Evolutionary conservation across 768 basidiomycete species (phyloP).

Genomic region (Melanogaster broomeanus): DNA sequence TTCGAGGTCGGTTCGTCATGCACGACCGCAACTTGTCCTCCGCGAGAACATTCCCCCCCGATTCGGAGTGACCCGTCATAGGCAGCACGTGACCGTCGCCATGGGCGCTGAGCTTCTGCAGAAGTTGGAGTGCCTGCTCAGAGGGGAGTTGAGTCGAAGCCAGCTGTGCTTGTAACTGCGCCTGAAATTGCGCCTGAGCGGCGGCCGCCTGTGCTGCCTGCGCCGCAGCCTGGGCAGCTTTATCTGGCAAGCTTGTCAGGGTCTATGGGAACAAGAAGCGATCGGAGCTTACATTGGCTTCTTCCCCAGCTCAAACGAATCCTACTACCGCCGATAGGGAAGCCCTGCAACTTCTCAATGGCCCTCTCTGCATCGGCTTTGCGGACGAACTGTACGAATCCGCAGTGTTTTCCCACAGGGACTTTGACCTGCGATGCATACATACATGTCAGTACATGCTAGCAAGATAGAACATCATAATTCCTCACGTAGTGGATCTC

Average conservation of each 20-base stretch:
- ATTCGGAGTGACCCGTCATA: slow-evolving; percentile 8
- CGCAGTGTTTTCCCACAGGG: slow-evolving; percentile 94
- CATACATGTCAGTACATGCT: slow-evolving; percentile 1
- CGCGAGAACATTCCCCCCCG: slow-evolving; percentile 14
- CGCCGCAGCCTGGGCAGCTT: slow-evolving; percentile 88
- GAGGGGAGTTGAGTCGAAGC: slow-evolving; percentile 31
- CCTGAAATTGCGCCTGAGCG: slow-evolving; percentile 49
- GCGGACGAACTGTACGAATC: slow-evolving; percentile 92
- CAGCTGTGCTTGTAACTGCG: slow-evolving; percentile 36
- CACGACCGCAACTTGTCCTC: slow-evolving; percentile 27
- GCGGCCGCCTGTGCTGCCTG: slow-evolving; percentile 80
- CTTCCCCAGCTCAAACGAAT: slow-evolving; percentile 93
- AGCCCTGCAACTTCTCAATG: slow-evolving; percentile 97
- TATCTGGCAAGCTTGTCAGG: slow-evolving; percentile 50
- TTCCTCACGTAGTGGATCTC: slow-evolving; percentile 84
- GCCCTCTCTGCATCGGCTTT: slow-evolving; percentile 91
- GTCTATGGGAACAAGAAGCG: not conserved
- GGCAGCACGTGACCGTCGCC: slow-evolving; percentile 22
- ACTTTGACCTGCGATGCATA: slow-evolving; percentile 74
- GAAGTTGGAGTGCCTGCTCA: slow-evolving; percentile 62
- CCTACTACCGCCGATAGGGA: slow-evolving; percentile 89
- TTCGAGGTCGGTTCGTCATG: slow-evolving; percentile 18
- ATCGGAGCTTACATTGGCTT: slow-evolving; percentile 67
- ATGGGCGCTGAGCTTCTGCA: slow-evolving; percentile 55
- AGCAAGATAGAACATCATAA: not conserved